A percentile compares a stretch with the other conserved stretches of the same genome.
phyloP scores from a whole-genome alignment of 73 alveolate genomes.

The Tetrahymena malaccensis region DNA sequence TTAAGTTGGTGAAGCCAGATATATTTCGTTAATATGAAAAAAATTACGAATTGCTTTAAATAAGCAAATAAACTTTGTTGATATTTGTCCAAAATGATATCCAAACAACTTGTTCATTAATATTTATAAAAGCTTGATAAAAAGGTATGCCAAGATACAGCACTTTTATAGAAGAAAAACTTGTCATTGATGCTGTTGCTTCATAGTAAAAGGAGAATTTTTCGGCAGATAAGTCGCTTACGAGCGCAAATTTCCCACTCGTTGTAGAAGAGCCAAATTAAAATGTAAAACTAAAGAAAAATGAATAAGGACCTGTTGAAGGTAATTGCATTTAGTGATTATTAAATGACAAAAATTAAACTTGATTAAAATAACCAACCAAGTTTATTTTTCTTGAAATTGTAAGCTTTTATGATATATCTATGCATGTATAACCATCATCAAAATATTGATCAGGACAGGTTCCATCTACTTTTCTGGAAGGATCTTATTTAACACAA shows the following conservation, averaged over 20 bases:
- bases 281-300: neutral
- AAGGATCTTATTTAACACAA: neutral
- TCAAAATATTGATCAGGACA: neutral
- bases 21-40: no score
- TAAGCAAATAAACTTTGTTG: neutral
- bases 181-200: neutral
- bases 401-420: neutral
- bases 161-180: neutral
- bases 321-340: neutral
- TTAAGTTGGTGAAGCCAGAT: neutral
- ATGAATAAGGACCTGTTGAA: neutral
- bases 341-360: neutral
- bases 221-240: neutral
- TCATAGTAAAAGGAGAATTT: neutral
- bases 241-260: neutral
- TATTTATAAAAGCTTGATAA: neutral
- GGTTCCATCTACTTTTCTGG: neutral
- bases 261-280: neutral
- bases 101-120: neutral
- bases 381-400: neutral
- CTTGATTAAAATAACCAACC: neutral
- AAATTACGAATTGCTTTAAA: neutral
- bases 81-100: neutral
- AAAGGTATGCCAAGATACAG: neutral
- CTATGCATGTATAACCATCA: neutral